Conservation (phyloP, 345 rosid species). For the Arabidopsis thaliana region DNA sequence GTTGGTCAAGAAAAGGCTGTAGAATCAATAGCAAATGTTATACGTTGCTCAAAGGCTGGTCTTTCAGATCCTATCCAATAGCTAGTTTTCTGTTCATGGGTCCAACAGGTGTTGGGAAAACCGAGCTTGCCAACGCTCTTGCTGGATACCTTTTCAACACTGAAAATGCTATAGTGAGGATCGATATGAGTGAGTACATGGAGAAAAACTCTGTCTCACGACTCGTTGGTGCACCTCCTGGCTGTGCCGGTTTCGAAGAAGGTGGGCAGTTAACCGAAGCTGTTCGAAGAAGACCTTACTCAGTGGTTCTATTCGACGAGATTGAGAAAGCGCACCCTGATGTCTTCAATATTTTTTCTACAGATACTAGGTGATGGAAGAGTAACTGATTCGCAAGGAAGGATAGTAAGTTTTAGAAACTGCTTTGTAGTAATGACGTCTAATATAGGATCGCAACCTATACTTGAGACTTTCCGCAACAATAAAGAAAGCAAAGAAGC, state of each 20-base stretch:
- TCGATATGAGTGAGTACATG: conserved; percentile 96
- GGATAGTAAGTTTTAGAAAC: conserved; percentile 82
- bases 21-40: conserved; percentile 89
- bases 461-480: conserved; percentile 75
- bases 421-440: conserved; percentile 92
- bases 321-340: conserved; percentile 95
- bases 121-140: conserved; percentile 87
- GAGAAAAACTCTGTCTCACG: conserved; percentile 92
- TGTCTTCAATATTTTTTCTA: conserved; percentile 79
- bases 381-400: conserved; percentile 92
- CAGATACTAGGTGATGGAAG: conserved; percentile 92
- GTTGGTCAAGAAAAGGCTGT: conserved; percentile 93
- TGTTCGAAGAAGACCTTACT: conserved; percentile 87
- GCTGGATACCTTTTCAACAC: conserved; percentile 89
- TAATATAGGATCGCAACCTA: conserved; percentile 86
- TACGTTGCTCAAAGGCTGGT: conserved; percentile 92
- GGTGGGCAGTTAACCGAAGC: conserved; percentile 95
- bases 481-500: conserved; percentile 70
- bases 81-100: conserved; percentile 99
- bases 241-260: conserved; percentile 90
- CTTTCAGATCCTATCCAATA: conserved; percentile 87
- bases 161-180: conserved; percentile 85
- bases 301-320: conserved; percentile 87
- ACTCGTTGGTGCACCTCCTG: conserved; percentile 91
- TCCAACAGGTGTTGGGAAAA: conserved; percentile 95